Base-by-base conservation (phyloP, 2,329 filamentous ascomycete species). In the Lachnellula arida region DNA sequence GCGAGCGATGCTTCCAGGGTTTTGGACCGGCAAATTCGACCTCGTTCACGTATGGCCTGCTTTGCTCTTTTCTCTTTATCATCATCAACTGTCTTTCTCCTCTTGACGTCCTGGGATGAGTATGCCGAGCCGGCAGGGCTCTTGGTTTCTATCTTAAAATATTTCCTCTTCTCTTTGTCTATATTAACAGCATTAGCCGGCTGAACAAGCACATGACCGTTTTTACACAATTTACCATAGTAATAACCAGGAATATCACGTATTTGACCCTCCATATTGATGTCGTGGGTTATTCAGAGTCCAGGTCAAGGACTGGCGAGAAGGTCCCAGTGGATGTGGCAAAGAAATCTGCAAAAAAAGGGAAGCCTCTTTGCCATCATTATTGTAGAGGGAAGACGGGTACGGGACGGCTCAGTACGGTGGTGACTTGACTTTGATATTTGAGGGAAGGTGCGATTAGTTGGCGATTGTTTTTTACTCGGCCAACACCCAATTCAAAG, bases 61-160 rank as follows among this genome's bases (percentile, higher is more conserved):
- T 46, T 39, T 49, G 15, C 44, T 34, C 54, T 15, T 9, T 51
- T 51, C 34, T 51, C 51, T 2, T 69, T 68, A 22, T 69, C 69
- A 53, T 74, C 68, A 37, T 79, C 73, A 34, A 79, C 73, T 3
- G 74, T 59, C 57, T 77, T 77, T 51, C 81, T 81, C 60, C 75
- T 76, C 70, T 82, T 85, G 54, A 87, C 80, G 6, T 77, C 76
- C 46, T 81, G 74, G n/a, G 75, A 72, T 8, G 84, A 82, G 73
- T 84, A 87, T 15, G 76, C 71, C 0, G 79, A 74, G 7, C 69
- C 71, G 1, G 73, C 60, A 0, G 82, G 77, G 58, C 77, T 73
- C 52, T 72, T 75, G 23, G 72, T 64, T 66, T 87, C 81, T 49
- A 89, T 80, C 63, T 82, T 85, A 71, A 88, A 89, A 65, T 88